These are phyloP conservation scores for Gossypium lobatum DNA, from an alignment of 441 rosid species.

Conservation along the genomic window DNA sequence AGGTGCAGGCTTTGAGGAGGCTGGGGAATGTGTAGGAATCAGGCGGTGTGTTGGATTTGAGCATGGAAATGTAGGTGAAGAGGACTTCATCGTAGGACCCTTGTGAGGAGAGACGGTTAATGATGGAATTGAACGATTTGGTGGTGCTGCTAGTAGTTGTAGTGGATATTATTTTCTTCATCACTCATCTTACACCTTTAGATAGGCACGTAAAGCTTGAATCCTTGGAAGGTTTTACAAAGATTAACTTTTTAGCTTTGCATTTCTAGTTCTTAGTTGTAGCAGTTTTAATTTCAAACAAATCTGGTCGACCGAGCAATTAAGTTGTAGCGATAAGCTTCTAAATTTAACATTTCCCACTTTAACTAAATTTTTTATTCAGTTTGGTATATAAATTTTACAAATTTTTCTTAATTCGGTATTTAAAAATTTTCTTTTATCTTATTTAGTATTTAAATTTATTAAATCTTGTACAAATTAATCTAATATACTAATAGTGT, in stretches of 20 bases:
- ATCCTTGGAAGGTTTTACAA: background rate
- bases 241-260: background rate
- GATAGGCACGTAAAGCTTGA: background rate
- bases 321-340: background rate
- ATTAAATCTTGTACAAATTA: too few species aligned
- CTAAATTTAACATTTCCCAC: background rate
- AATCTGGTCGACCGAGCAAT: background rate
- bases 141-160: conserved; percentile 16
- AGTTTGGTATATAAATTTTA: too few species aligned
- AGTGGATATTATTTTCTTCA: conserved; percentile 15
- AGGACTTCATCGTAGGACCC: conserved; percentile 30
- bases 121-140: conserved; percentile 31
- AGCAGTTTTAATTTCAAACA: background rate
- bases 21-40: conserved; percentile 43
- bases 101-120: conserved; percentile 37
- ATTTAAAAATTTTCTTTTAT: too few species aligned
- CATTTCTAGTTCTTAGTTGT: background rate
- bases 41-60: conserved; percentile 23
- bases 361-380: too few species aligned
- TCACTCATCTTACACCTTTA: conserved; percentile 1
- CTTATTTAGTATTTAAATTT: too few species aligned
- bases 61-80: conserved; percentile 32
- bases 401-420: too few species aligned
- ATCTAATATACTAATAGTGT: too few species aligned
- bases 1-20: conserved; percentile 53